Conservation (phyloP, 805 yeast genomes). For the Candida quercuum region DNA sequence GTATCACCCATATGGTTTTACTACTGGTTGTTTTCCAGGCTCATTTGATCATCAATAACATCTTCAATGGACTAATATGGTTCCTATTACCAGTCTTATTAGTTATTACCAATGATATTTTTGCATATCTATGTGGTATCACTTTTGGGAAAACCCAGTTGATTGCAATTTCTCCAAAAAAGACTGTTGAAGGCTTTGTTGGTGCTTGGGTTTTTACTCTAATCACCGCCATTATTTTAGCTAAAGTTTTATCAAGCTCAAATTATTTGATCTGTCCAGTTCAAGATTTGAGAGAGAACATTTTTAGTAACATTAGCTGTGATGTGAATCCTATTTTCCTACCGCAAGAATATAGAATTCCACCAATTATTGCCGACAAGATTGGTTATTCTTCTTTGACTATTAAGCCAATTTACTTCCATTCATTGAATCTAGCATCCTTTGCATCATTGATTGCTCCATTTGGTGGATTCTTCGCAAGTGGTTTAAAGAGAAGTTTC, state of each 20-base stretch:
- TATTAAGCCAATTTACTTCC: constrained; percentile 85
- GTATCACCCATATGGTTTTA: constrained; percentile 91
- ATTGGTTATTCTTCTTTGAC: constrained; percentile 44
- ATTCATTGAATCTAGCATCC: constrained; percentile 78
- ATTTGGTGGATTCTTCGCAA: constrained; percentile 96
- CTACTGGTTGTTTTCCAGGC: constrained; percentile 89
- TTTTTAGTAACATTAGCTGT: constrained; percentile 62
- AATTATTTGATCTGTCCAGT: constrained; percentile 89
- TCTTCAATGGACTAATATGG: constrained; percentile 90
- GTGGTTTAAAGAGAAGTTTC: constrained; percentile 95
- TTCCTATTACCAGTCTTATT: constrained; percentile 85
- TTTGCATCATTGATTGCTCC: constrained; percentile 98
- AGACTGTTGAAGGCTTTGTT: constrained; percentile 93
- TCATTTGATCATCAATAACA: constrained; percentile 85
- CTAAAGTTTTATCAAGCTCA: constrained; percentile 58
- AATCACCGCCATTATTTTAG: constrained; percentile 59
- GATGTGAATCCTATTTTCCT: constrained; percentile 86
- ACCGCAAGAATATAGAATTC: constrained; percentile 73
- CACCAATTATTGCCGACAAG: constrained; percentile 54
- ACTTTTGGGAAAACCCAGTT: constrained; percentile 92
- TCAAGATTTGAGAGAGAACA: constrained; percentile 51
- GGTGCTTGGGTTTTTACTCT: constrained; percentile 98
- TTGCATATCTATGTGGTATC: constrained; percentile 95
- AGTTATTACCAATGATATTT: constrained; percentile 91
- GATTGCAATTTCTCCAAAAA: constrained; percentile 91